Base-by-base conservation (phyloP, 2,329 filamentous ascomycete genomes). In the Fusarium equiseti region DNA sequence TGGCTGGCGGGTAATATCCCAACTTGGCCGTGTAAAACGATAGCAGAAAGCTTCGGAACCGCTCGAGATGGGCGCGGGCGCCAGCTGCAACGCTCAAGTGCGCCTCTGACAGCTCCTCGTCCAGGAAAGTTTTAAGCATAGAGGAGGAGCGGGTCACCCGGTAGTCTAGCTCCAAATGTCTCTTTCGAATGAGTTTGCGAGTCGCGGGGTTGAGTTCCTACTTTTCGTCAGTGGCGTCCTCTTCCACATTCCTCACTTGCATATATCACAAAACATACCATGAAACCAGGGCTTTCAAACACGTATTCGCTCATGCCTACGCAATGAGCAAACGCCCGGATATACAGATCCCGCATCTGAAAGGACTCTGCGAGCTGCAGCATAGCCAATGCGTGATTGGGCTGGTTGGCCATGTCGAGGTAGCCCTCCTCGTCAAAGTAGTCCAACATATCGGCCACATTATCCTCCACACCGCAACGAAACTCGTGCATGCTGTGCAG, bases 261-360 rank as follows among this genome's bases (percentile, higher is more conserved):
- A 80, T 87, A 73, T 81, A 91, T 90, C 77, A 86, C 81, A 66
- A 35, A 18, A 80, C 87, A 72, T 81, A 91, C 90, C 77, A 86
- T 81, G 66, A 89, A 92, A 67, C 92, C 91, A 2, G 85, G 77
- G 70, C 86, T 87, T 8, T 80, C 75, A 43, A 84, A 81, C 8
- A 95, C 67, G 27, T 83, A 82, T 22, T 91, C 88, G 64, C 87
- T 87, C 92, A 95, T 94, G 45, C 92, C 93, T 38, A 91, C 90
- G 75, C 92, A 94, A 75, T 96, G 93, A 16, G 88, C 86, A 79
- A 95, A 94, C 0, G 92, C 90, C 74, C 92, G 87, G 13, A 90
- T 85, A 83, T 93, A 95, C 15, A 93, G 79, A n/a, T 89, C 85
- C 56, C 83, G 83, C 27, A 91, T 79, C 54, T 87, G 86, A 69